Base-by-base conservation (phyloP, 106 monocot species). In the Agapanthus africanus region DNA sequence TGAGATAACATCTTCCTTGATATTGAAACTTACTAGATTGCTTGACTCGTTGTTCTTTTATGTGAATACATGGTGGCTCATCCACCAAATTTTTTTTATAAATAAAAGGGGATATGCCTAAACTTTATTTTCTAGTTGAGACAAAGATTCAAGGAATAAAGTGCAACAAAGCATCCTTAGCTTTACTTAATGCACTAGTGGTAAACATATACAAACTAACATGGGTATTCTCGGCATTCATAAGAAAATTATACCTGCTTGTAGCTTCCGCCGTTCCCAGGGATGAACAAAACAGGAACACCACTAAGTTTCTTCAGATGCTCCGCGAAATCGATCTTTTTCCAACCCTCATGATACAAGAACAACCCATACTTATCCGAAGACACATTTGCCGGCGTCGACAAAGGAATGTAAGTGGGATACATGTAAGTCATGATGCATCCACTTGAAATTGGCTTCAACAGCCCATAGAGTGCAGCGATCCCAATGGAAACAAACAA, bases 351-450 rank as follows among this genome's bases (percentile, higher is more conserved):
- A 26, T 99, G 90, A 70, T 99, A 99, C 82, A 99, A 68, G 63
- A 86, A 93, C 65, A 99, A 47, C 22, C 89, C 92, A 18, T 99
- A 99, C 73, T 81, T 89, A 2, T 87, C 85, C 13, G 84, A 77
- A 38, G 89, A 87, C 5, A 79, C 80, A 65, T 90, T 87, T 5
- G 63, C 74, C 25, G 83, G 82, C 11, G 84, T 72, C 1, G 84
- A 32, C 21, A 99, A 83, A 2, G 92, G 97, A 47, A 99, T 87
- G 62, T 99, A 93, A 21, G 93, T 99, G 36, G 97, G 97, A 69
- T 99, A 93, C 97, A 93, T 99, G 74, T 99, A 99, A 1, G 92
- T 99, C 97, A 99, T 99, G 4, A 79, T 32, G 54, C 97, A 99
- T 19, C 87, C 92, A 49, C 78, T 87, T 1, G 97, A 77, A 15